Evolutionary conservation across 192 early-diverging fungal genomes (phyloP).

Genomic region (Entomortierella lignicola): DNA sequence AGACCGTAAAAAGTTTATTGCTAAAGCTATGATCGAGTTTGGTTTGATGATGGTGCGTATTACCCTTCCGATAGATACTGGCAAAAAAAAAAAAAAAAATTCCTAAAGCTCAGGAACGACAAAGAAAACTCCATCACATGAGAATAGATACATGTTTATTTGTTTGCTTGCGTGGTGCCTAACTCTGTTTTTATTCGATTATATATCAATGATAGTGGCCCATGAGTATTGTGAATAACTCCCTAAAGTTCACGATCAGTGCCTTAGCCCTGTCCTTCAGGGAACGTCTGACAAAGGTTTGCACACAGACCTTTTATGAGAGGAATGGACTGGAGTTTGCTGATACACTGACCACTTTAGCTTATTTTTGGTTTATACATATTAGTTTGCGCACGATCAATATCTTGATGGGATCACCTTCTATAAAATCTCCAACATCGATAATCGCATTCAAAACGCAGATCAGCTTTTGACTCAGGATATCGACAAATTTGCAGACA

Average conservation of each 20-base stretch:
- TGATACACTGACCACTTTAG: not conserved
- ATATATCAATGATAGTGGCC: conserved; percentile 59
- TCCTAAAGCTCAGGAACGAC: not conserved
- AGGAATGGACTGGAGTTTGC: not conserved
- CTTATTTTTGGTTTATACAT: not conserved
- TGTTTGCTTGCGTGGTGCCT: not conserved
- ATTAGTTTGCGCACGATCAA: conserved; percentile 70
- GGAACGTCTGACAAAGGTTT: conserved; percentile 65
- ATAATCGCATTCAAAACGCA: conserved; percentile 79
- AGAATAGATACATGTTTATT: conserved; percentile 6
- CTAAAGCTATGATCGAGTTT: conserved; percentile 72
- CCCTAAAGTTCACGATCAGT: conserved; percentile 68
- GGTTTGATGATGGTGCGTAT: conserved; percentile 69
- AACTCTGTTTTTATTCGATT: not conserved
- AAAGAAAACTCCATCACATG: not conserved
- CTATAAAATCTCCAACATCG: conserved; percentile 86
- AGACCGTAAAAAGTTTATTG: conserved; percentile 68
- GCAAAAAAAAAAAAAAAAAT: not conserved
- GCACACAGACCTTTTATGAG: not conserved
- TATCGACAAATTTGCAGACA: conserved; percentile 77
- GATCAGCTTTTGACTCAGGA: conserved; percentile 80
- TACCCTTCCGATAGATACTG: too few species aligned
- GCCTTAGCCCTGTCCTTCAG: conserved; percentile 69
- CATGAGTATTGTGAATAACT: conserved; percentile 73
- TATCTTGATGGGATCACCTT: conserved; percentile 83